phyloP scores from a whole-genome alignment of 176 grass and related monocot species.

The Saccharum spontaneum region DNA sequence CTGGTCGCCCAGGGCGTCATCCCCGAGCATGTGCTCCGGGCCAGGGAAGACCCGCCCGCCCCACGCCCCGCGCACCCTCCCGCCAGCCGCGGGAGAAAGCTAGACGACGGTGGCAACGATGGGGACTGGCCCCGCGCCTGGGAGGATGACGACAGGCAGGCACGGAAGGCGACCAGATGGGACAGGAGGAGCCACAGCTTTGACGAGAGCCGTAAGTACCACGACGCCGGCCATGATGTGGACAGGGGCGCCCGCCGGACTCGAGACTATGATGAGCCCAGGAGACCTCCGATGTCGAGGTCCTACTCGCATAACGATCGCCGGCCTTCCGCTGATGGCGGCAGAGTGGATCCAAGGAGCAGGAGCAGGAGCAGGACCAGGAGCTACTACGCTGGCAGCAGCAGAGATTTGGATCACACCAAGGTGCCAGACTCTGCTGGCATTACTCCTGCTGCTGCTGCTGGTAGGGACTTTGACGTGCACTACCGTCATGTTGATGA shows the following conservation, averaged over 20 bases:
- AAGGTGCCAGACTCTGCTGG: too few species aligned
- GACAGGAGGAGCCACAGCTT: conserved; percentile 53
- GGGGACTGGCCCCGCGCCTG: conserved; percentile 36
- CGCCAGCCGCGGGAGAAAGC: not conserved
- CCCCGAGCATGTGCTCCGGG: conserved; percentile 44
- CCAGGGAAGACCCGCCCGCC: conserved; percentile 31
- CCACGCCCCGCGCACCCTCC: conserved; percentile 3
- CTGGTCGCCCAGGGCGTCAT: conserved; percentile 54
- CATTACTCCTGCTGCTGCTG: not conserved
- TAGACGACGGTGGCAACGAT: conserved; percentile 6
- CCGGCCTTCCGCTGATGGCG: conserved; percentile 3
- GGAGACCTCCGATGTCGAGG: conserved; percentile 33
- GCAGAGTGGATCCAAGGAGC: conserved; percentile 35
- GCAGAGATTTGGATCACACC: conserved; percentile 24
- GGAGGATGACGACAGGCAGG: conserved; percentile 36
- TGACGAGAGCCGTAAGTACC: conserved; percentile 39
- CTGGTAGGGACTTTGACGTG: not conserved
- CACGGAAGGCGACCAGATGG: conserved; percentile 41
- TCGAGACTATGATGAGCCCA: conserved; percentile 32
- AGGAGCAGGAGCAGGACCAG: conserved; percentile 42
- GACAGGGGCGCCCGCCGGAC: conserved; percentile 33
- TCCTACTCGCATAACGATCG: conserved; percentile 55
- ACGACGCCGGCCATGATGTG: not conserved
- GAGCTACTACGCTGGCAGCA: not conserved
- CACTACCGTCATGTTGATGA: not conserved